A percentile compares a stretch with the other conserved stretches of the same genome.
Evolutionary conservation across 2,329 filamentous ascomycete species (phyloP).

Genomic region (Diaporthe citri): DNA sequence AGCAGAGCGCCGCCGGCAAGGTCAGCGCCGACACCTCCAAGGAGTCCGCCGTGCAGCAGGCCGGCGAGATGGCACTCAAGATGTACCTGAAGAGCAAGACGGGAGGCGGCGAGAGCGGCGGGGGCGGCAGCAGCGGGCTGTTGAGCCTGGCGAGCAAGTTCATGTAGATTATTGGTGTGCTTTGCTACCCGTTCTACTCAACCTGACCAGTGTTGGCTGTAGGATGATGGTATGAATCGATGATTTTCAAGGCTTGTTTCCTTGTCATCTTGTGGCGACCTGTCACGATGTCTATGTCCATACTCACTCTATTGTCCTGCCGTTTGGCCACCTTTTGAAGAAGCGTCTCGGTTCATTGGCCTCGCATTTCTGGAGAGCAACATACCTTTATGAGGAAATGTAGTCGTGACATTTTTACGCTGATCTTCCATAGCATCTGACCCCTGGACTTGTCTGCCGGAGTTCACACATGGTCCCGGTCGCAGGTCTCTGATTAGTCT

Average conservation of each 20-base stretch:
- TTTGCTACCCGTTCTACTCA: too few species aligned
- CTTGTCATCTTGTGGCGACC: neutral
- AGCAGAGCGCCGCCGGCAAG: conserved; percentile 67
- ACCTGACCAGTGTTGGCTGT: neutral
- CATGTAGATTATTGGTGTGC: conserved; percentile 45
- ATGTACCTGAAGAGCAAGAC: conserved; percentile 86
- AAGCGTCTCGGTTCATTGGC: neutral
- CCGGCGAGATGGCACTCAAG: conserved; percentile 89
- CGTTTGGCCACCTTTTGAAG: neutral
- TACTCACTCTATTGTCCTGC: neutral
- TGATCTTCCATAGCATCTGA: too few species aligned
- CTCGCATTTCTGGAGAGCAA: neutral
- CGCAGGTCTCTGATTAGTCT: neutral
- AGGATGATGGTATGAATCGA: neutral
- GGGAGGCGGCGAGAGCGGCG: conserved; percentile 57
- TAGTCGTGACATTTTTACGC: neutral
- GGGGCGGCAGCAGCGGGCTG: conserved; percentile 57
- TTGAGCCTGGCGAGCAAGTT: conserved; percentile 63
- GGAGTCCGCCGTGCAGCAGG: conserved; percentile 82
- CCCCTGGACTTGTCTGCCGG: neutral
- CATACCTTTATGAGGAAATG: neutral
- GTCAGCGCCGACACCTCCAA: conserved; percentile 75
- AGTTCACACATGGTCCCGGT: neutral
- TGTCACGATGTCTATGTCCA: neutral
- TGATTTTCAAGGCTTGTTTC: neutral